Percentiles rank a stretch among this genome's conserved stretches.
phyloP scores from a whole-genome alignment of 768 basidiomycete species.

The Rhodotorula sphaerocarpa region DNA sequence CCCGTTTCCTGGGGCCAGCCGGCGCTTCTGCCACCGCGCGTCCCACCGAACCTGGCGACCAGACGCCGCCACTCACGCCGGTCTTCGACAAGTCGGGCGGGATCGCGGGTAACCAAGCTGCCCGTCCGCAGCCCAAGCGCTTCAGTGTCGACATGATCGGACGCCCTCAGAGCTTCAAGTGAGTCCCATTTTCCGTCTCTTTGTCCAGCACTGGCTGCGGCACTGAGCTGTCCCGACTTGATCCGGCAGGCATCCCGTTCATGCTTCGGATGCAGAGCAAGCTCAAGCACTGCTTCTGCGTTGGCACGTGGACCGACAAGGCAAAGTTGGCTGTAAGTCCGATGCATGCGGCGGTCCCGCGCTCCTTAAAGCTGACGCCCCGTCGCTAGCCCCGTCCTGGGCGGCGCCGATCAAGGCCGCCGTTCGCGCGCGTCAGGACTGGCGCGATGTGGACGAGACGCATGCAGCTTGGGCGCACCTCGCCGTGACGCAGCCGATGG shows the following conservation, averaged over 20 bases:
- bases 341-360: constrained; percentile 48
- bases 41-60: too few species aligned
- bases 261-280: constrained; percentile 84
- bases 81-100: not conserved
- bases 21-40: not conserved
- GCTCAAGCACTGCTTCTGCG: constrained; percentile 74
- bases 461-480: constrained; percentile 21
- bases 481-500: constrained; percentile 17
- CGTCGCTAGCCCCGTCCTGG: constrained; percentile 53
- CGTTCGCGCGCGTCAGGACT: constrained; percentile 54
- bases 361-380: too few species aligned
- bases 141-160: constrained; percentile 87
- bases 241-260: constrained; percentile 86
- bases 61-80: not conserved
- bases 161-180: constrained; percentile 38
- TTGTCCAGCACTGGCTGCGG: not conserved
- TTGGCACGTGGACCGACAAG: constrained; percentile 81
- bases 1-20: constrained; percentile 12
- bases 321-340: constrained; percentile 71
- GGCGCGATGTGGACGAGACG: constrained; percentile 65
- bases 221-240: constrained; percentile 19
- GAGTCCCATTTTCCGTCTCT: not conserved
- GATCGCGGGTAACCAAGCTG: constrained; percentile 16
- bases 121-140: constrained; percentile 46
- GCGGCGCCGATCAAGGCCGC: constrained; percentile 76